Evolutionary conservation across 1,284 basidiomycete genomes (phyloP), one percentile per base, ranked within the genome.

Genomic region (Cryptococcus neoformans): DNA sequence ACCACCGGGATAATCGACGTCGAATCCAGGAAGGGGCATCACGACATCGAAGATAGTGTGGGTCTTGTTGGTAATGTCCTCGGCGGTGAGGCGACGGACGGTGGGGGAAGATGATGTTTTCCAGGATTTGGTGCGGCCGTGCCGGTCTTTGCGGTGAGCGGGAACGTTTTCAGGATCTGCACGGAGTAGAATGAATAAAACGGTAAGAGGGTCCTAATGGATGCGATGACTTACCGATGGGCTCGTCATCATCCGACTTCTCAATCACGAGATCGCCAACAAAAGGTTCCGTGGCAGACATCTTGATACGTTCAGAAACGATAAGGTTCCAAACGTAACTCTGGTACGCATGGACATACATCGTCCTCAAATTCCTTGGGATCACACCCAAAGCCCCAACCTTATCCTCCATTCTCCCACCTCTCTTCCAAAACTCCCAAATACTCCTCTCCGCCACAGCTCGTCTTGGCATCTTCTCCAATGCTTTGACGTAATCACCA

Each of bases 261-360:
- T 81, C 79, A 6, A 77, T 79, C 21, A 96, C 89, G 11, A 97
- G 81, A 73, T 99, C 96, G 0, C 96, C 96, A 8, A 84, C 84
- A 35, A 94, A 82, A 0, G 91, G 86, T 58, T 83, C 83, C 11
- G 87, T 85, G 14, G 84, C 81, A 1, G 94, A 93, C 70, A 88
- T 86, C 62, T 85, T 85, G 66, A 98, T 87, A 12, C 96, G 86
- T 75, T 95, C 92, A 11, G 93, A 96, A 21, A 93, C 90, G 55
- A 97, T 86, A 46, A 90, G 84, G 77, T 99, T 99, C 96, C 95
- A 99, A 36, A 99, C 87, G 69, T 98, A 99, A 14, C 92, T 95
- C 76, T 99, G 96, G 76, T 98, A 99, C 40, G 95, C 94, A 76
- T 99, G 96, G 49, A 98, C 86, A 72, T 99, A 99, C 91, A 99